Evolutionary conservation across 352 stramenopile species (phyloP).

Genomic region (Hyaloperonospora arabidopsidis): DNA sequence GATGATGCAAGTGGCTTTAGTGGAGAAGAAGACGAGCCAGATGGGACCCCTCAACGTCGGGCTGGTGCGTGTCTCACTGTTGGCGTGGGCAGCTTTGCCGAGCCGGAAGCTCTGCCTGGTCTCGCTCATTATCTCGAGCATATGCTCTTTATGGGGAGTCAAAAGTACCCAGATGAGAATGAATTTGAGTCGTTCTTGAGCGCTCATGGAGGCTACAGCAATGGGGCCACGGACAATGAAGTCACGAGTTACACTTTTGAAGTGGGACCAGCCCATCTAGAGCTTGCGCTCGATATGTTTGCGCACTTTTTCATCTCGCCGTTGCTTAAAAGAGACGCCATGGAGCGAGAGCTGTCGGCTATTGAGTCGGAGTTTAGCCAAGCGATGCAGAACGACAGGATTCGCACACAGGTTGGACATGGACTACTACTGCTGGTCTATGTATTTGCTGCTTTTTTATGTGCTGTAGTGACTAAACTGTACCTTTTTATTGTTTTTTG

Average conservation of each 20-base stretch:
- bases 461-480: conserved; percentile 1
- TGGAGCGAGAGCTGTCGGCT: conserved; percentile 74
- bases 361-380: conserved; percentile 88
- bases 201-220: conserved; percentile 84
- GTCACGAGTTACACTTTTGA: conserved; percentile 92
- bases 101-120: conserved; percentile 62
- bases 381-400: conserved; percentile 61
- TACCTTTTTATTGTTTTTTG: neutral
- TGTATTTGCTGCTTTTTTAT: neutral
- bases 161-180: conserved; percentile 91
- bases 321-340: conserved; percentile 68
- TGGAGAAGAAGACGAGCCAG: conserved; percentile 29
- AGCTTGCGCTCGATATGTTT: conserved; percentile 87
- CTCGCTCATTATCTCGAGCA: conserved; percentile 91
- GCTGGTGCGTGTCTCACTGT: conserved; percentile 63
- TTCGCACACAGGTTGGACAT: conserved; percentile 31
- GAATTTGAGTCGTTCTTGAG: conserved; percentile 88
- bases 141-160: conserved; percentile 93
- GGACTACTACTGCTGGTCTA: neutral
- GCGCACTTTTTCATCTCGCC: conserved; percentile 92
- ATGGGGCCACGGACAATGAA: conserved; percentile 90
- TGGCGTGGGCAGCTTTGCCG: conserved; percentile 61
- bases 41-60: conserved; percentile 25
- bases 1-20: conserved; percentile 31
- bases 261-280: conserved; percentile 54